A percentile compares a stretch with the other conserved stretches of the same genome.
Evolutionary conservation across 2,329 filamentous ascomycete species (phyloP).

Genomic region (Aspergillus puulaauensis): DNA sequence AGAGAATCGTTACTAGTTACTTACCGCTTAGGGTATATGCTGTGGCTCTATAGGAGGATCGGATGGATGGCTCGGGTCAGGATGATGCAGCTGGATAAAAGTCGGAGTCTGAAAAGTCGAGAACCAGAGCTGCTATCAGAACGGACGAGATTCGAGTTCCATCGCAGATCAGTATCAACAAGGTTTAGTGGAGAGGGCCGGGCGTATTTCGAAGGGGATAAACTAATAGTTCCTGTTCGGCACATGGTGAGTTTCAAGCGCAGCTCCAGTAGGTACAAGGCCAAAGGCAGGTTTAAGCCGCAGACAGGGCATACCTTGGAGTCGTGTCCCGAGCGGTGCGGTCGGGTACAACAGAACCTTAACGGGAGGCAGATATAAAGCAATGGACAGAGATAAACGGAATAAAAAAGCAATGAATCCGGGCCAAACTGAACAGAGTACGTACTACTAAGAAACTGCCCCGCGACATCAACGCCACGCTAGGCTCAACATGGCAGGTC

Average conservation of each 20-base stretch:
- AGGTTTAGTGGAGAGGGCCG: background rate
- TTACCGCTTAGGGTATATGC: background rate
- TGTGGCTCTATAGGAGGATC: background rate
- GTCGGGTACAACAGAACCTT: background rate
- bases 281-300: background rate
- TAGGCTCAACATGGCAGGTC: background rate
- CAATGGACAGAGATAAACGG: background rate
- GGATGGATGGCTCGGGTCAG: background rate
- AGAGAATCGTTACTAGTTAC: background rate
- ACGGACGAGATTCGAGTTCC: background rate
- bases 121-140: slow-evolving; percentile 8
- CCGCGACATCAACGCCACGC: background rate
- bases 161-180: slow-evolving; percentile 4
- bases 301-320: background rate
- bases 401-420: background rate
- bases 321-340: too few species aligned
- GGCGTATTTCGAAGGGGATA: background rate
- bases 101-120: slow-evolving; percentile 5
- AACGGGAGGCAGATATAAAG: background rate
- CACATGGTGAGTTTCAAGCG: background rate
- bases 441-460: background rate
- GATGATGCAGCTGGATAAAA: background rate
- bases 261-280: background rate
- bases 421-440: background rate
- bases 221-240: slow-evolving; percentile 2